A percentile compares a stretch with the other conserved stretches of the same genome.
phyloP scores from a whole-genome alignment of 352 stramenopile species.

The Phytophthora pluvialis region DNA sequence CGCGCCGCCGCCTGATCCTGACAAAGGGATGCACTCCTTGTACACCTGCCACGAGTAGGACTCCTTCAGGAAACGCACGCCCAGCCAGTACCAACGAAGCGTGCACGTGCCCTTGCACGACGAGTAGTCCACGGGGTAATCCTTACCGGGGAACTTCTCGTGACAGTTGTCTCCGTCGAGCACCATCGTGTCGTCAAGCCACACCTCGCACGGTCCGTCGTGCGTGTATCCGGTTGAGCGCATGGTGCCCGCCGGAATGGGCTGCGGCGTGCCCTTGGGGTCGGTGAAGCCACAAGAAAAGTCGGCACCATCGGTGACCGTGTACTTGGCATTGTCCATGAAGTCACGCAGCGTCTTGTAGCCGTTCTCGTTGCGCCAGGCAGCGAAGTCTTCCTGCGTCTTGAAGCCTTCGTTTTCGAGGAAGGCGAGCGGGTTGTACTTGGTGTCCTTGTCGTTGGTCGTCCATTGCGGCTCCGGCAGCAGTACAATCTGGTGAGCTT shows the following conservation, averaged over 20 bases:
- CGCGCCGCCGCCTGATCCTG: conserved; percentile 4
- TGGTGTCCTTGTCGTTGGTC: conserved; percentile 32
- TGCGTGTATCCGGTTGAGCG: conserved; percentile 54
- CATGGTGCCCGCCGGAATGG: conserved; percentile 37
- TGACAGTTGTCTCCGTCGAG: conserved; percentile 38
- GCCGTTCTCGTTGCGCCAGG: conserved; percentile 39
- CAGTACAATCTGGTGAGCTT: conserved; percentile 48
- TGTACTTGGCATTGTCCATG: conserved; percentile 48
- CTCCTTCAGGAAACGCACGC: conserved; percentile 43
- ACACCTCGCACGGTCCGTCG: conserved; percentile 46
- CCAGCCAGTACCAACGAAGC: conserved; percentile 32
- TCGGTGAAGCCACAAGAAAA: conserved; percentile 44
- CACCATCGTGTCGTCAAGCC: conserved; percentile 41
- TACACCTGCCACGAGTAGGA: conserved; percentile 67
- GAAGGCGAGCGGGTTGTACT: conserved; percentile 54
- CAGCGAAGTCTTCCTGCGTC: conserved; percentile 44
- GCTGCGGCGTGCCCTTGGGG: conserved; percentile 32
- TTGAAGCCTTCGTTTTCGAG: conserved; percentile 53
- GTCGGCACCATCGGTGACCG: conserved; percentile 27
- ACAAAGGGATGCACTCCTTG: conserved; percentile 49
- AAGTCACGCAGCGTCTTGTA: conserved; percentile 55
- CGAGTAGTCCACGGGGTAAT: conserved; percentile 35
- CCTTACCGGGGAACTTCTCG: conserved; percentile 32
- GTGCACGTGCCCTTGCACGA: conserved; percentile 28
- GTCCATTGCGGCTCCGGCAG: conserved; percentile 39